These are phyloP conservation scores for Cordyceps fumosorosea DNA, from an alignment of 2,329 filamentous ascomycete genomes.

Conservation along the genomic window DNA sequence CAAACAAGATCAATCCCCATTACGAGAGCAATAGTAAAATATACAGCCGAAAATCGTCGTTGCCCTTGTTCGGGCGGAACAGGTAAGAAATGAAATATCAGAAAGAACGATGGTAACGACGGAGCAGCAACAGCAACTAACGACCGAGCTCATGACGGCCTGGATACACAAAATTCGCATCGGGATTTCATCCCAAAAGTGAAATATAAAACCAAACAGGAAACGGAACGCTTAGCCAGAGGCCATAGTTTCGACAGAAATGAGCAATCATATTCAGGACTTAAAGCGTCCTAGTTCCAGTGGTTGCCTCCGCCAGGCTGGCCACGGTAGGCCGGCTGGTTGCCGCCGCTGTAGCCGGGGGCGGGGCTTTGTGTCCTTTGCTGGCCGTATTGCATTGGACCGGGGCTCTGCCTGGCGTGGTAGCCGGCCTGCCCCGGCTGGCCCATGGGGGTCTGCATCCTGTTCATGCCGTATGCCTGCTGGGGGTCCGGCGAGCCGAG, in stretches of 20 bases:
- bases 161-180: not conserved
- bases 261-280: not conserved
- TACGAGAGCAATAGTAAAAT: slow-evolving; percentile 1
- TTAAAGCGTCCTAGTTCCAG: not conserved
- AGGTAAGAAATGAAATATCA: not conserved
- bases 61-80: not conserved
- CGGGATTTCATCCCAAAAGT: slow-evolving; percentile 1
- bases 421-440: slow-evolving; percentile 10
- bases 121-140: not conserved
- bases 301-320: slow-evolving; percentile 3
- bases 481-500: slow-evolving; percentile 16
- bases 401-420: slow-evolving; percentile 8
- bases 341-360: slow-evolving; percentile 2
- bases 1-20: not conserved
- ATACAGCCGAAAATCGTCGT: not conserved
- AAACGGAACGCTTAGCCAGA: not conserved
- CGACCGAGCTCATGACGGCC: slow-evolving; percentile 8
- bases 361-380: slow-evolving; percentile 11
- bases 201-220: no score
- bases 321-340: slow-evolving; percentile 8
- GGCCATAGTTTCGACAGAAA: not conserved
- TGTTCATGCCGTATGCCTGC: slow-evolving; percentile 11
- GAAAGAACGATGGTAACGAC: not conserved
- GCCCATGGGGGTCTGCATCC: slow-evolving; percentile 13
- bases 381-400: slow-evolving; percentile 8